Evolutionary conservation across 2,329 filamentous ascomycete species (phyloP).

Genomic region (Davidsoniella australis): DNA sequence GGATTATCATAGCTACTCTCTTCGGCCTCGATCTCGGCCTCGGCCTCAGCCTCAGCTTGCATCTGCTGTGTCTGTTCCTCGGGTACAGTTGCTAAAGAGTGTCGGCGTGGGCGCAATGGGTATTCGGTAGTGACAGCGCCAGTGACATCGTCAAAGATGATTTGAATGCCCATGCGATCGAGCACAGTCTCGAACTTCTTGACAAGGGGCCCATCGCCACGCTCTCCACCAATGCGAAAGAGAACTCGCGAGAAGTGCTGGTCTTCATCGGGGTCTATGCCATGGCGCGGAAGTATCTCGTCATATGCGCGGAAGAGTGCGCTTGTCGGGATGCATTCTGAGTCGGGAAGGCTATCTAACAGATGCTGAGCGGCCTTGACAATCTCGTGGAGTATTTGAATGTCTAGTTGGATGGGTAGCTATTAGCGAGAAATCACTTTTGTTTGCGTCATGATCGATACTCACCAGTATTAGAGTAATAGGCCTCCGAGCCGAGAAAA

Average conservation of each 20-base stretch:
- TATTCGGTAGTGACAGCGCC: constrained; percentile 12
- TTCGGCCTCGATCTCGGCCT: constrained; percentile 1
- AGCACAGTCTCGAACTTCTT: constrained; percentile 56
- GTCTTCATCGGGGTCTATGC: constrained; percentile 55
- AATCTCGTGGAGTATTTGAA: constrained; percentile 61
- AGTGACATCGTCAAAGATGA: constrained; percentile 36
- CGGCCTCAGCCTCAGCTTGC: background rate
- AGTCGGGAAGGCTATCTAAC: constrained; percentile 36
- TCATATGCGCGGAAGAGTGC: constrained; percentile 74
- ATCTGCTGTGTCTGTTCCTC: constrained; percentile 10
- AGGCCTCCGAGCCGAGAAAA: constrained; percentile 21
- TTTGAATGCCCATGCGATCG: constrained; percentile 49
- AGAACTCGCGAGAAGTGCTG: constrained; percentile 61
- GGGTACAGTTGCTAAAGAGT: constrained; percentile 11
- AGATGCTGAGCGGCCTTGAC: constrained; percentile 54
- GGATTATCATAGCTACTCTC: constrained; percentile 10
- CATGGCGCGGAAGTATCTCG: constrained; percentile 51
- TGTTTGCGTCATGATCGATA: background rate
- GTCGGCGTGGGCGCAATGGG: constrained; percentile 2
- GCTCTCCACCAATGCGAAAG: constrained; percentile 57
- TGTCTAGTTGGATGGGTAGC: constrained; percentile 38
- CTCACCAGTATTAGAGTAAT: constrained; percentile 45
- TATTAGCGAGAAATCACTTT: constrained; percentile 11
- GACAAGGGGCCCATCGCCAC: constrained; percentile 38
- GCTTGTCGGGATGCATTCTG: constrained; percentile 50